Base-by-base conservation (phyloP, 164 flowering plant species). In the Nymphaea thermarum region DNA sequence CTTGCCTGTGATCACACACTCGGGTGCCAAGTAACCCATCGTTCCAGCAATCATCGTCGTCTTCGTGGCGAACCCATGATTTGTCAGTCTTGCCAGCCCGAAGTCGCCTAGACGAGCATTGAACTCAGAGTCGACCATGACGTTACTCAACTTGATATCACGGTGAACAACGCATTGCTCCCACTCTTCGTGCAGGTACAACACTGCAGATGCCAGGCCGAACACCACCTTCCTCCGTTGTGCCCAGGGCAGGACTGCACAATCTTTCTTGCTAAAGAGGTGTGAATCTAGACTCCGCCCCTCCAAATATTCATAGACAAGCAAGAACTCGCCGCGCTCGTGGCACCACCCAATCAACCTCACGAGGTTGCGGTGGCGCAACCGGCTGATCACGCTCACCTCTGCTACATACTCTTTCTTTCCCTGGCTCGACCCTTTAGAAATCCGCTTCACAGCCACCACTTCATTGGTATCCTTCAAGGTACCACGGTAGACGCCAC, bases 281-380 rank as follows among this genome's bases (percentile, higher is more conserved):
- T 57, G 74, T 68, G 75, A 78, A 60, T 88, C 94, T 10, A 88
- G 68, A 80, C 91, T 86, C 2, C 88, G 84, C 60, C 81, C 76
- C 0, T 88, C 86, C 86, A 84, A 79, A 83, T 51, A 84, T 67
- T 89, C 88, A 42, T 85, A 85, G 2, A 85, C 87, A 0, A 89
- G 73, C n/a, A 89, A 83, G 18, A 83, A 82, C 70, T 85, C 89
- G 0, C 61, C 66, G 5, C 73, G 74, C 47, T 85, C 87, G 57
- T 79, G 73, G 75, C 91, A 87, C 95, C 91, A 87, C 51, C 91
- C 90, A 0, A 82, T 65, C n/a, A 89, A 57, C 64, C 77, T 80
- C 15, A 85, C 88, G 0, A 89, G 84, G 67, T 87, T 86, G 71
- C 71, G 80, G 80, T 89, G 95, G 14, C 76, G 81, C 10, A 87